These are phyloP conservation scores for Fusarium udum DNA, from an alignment of 2,329 filamentous ascomycete genomes.

Conservation along the genomic window DNA sequence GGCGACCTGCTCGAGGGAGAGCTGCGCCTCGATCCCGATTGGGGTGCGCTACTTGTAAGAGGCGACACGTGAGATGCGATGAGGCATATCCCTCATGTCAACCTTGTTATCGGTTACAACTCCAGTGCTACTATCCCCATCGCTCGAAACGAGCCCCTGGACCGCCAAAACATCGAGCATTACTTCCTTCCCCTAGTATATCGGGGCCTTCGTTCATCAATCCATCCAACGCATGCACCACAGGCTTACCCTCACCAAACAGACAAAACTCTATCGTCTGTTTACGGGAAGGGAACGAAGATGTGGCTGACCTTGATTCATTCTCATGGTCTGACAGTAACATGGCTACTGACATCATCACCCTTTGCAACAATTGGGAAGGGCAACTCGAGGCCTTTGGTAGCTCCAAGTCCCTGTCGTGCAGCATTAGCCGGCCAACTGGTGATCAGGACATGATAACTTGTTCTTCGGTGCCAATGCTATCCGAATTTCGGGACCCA, in stretches of 20 bases:
- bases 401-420: background rate
- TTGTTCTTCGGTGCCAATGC: fast-evolving
- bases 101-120: background rate
- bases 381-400: background rate
- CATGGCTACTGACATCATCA: background rate
- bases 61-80: background rate
- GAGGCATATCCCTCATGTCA: background rate
- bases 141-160: fast-evolving
- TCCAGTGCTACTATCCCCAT: background rate
- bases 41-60: background rate
- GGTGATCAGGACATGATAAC: background rate
- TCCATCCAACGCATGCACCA: background rate
- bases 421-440: background rate
- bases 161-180: background rate
- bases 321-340: background rate
- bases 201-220: background rate
- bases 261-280: background rate
- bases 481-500: background rate
- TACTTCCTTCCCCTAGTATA: background rate
- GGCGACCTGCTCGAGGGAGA: background rate
- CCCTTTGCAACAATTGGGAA: background rate
- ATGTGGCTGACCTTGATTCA: background rate
- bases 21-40: background rate
- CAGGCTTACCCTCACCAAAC: background rate
- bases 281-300: background rate